These are phyloP conservation scores for Tylopilus vinaceipallidus DNA, from an alignment of 768 basidiomycete species.

Conservation along the genomic window DNA sequence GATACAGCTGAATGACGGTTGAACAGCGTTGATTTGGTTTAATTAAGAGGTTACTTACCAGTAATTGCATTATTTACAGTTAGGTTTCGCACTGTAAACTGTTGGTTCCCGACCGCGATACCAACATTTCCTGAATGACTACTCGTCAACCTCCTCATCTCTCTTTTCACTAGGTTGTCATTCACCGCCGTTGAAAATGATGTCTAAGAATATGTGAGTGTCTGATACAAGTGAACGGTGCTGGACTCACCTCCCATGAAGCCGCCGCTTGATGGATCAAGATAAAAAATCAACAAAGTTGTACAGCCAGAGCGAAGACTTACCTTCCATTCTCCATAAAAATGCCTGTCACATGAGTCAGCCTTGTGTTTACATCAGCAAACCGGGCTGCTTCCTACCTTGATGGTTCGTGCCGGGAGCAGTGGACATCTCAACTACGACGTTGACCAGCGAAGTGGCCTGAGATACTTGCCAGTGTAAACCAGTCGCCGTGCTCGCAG, in stretches of 20 bases:
- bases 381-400: conserved; percentile 40
- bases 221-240: not conserved
- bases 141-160: not conserved
- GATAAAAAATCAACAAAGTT: not conserved
- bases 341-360: conserved; percentile 37
- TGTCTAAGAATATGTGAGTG: conserved; percentile 23
- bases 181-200: conserved; percentile 43
- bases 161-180: not conserved
- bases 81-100: conserved; percentile 69
- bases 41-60: conserved; percentile 23
- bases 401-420: conserved; percentile 60
- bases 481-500: conserved; percentile 55
- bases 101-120: conserved; percentile 76
- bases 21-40: not conserved
- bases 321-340: conserved; percentile 77
- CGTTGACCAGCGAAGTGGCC: conserved; percentile 69
- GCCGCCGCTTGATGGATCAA: conserved; percentile 36
- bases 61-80: conserved; percentile 46
- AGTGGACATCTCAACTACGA: conserved; percentile 71
- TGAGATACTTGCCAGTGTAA: conserved; percentile 85
- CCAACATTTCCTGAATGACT: conserved; percentile 42
- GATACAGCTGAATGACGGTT: conserved; percentile 19
- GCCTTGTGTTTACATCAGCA: not conserved
- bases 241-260: conserved; percentile 51
- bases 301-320: not conserved